Evolutionary conservation across 1,284 basidiomycete species (phyloP).

Genomic region (Schizopora paradoxa): DNA sequence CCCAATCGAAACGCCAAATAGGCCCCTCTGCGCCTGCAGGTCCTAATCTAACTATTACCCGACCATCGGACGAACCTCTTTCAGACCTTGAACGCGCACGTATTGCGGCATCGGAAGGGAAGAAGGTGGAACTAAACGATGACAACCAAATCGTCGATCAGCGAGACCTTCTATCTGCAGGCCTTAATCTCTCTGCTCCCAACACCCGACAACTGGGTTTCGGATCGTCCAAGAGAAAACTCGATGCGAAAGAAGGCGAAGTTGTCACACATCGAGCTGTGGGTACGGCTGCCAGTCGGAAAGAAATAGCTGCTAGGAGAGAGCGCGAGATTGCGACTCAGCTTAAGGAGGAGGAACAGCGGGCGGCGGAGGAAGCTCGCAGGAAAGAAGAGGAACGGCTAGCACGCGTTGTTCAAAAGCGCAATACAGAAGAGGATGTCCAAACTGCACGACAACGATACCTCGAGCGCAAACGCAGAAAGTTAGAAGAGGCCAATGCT

Average conservation of each 20-base stretch:
- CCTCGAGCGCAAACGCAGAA: slow-evolving; percentile 73
- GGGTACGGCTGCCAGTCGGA: slow-evolving; percentile 71
- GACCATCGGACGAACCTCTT: slow-evolving; percentile 53
- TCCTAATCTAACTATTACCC: slow-evolving; percentile 66
- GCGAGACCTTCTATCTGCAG: slow-evolving; percentile 85
- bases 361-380: slow-evolving; percentile 52
- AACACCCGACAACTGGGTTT: slow-evolving; percentile 64
- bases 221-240: slow-evolving; percentile 27
- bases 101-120: slow-evolving; percentile 66
- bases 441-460: slow-evolving; percentile 73
- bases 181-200: slow-evolving; percentile 83
- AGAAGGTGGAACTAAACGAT: slow-evolving; percentile 93
- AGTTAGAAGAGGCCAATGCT: slow-evolving; percentile 47
- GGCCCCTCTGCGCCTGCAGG: slow-evolving; percentile 29
- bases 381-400: slow-evolving; percentile 53
- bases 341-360: slow-evolving; percentile 64
- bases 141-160: slow-evolving; percentile 98
- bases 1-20: slow-evolving; percentile 1
- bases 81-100: slow-evolving; percentile 71
- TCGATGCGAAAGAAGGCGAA: slow-evolving; percentile 26
- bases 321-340: slow-evolving; percentile 68
- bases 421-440: slow-evolving; percentile 69
- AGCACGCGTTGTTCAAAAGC: slow-evolving; percentile 51
- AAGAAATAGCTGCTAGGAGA: slow-evolving; percentile 78
- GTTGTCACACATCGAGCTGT: slow-evolving; percentile 61